Base-by-base conservation (phyloP, 2,329 filamentous ascomycete genomes). In the Aspergillus sp. region DNA sequence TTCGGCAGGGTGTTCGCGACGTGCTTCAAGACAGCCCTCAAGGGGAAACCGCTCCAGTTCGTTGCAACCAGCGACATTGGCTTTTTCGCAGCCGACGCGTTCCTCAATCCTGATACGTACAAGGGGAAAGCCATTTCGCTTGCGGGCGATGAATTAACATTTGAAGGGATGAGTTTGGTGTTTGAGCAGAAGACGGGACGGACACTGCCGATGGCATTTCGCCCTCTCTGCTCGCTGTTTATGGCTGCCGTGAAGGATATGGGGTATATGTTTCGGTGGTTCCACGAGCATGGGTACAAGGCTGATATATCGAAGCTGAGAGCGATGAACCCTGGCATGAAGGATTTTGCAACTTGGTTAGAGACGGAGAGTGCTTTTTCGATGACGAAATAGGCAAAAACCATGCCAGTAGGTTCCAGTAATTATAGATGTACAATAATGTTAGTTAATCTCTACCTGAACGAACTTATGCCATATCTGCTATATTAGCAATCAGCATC, bases 141-240 rank as follows among this genome's bases (percentile, higher is more conserved):
- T 17, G 83, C 82, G 0, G 83, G 82, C 2, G 82, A 83, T 60
- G 79, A 82, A 48, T 65, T 84, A 32, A 81, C 76, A 0, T 78
- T 78, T 55, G 71, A 74, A 0, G 71, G 81, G 56, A 75, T 81
- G 55, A 73, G 67, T 24, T 67, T 70, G 30, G 73, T 76, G 13
- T 84, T 83, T 64, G 72, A 80, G 68, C 66, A 74, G 18, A 75
- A 73, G 32, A 79, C 77, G 4, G 81, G 81, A 0, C 65, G 72
- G 34, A 66, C 73, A 2, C 68, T 80, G 13, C 79, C 79, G 0
- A 69, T 64, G 12, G 71, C 72, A 0, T 83, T 76, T 54, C 62
- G 68, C 4, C 65, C 79, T 17, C 59, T 83, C 7, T 68, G 64
- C 5, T 64, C 69, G 11, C 61, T 83, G n/a, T 70, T 78, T 69